Evolutionary conservation across 1,139 yeast species (phyloP).

Genomic region (Candida sanyaensis): DNA sequence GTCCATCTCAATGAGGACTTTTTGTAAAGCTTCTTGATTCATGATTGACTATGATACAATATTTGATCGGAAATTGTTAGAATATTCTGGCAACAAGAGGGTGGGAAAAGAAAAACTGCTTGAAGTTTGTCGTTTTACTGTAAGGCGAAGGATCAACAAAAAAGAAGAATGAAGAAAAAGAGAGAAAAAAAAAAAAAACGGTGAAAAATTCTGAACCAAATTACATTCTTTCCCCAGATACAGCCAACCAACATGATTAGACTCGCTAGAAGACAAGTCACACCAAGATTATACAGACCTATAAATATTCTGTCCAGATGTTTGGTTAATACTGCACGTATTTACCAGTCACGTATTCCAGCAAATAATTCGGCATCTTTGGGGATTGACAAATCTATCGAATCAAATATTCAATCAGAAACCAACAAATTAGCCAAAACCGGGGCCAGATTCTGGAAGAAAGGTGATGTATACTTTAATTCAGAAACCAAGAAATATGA

Average conservation of each 20-base stretch:
- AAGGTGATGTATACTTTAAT: constrained; percentile 52
- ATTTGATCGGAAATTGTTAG: background rate
- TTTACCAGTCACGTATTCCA: constrained; percentile 2
- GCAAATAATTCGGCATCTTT: constrained; percentile 16
- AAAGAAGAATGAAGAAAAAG: background rate
- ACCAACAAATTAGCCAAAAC: constrained; percentile 75
- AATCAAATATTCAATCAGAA: constrained; percentile 57
- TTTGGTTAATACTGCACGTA: background rate
- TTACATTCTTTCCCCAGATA: background rate
- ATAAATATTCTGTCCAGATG: constrained; percentile 1
- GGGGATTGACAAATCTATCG: constrained; percentile 47
- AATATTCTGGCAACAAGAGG: background rate
- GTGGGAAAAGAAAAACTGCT: background rate
- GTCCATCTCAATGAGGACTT: constrained; percentile 62
- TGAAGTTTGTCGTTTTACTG: background rate
- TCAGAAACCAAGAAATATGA: constrained; percentile 35
- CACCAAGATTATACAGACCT: background rate
- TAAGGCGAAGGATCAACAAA: background rate
- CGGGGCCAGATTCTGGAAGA: constrained; percentile 81
- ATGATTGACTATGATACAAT: constrained; percentile 23
- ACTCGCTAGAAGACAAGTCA: background rate
- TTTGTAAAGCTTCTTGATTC: constrained; percentile 55
- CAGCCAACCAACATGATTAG: background rate
- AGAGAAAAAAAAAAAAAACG: background rate
- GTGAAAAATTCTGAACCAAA: background rate